Evolutionary conservation across 495 filamentous ascomycete genomes (phyloP).

Genomic region (Tuber magnatum): DNA sequence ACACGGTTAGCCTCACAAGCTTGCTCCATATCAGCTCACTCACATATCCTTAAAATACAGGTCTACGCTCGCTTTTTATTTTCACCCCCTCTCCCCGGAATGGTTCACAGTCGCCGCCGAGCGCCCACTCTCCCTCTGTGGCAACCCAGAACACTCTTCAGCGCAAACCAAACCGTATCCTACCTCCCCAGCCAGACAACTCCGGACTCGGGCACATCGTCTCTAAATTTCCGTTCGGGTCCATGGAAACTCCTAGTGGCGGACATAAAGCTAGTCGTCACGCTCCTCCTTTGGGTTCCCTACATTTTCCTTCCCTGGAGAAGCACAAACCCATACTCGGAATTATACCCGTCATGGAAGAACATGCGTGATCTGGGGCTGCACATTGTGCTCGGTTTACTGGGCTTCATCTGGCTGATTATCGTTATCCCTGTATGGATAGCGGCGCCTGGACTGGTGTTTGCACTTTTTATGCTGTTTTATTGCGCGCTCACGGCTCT

Average conservation of each 20-base stretch:
- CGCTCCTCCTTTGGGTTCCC: conserved; percentile 24
- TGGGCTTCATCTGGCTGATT: conserved; percentile 24
- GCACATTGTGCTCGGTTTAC: conserved; percentile 15
- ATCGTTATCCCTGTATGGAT: conserved; percentile 21
- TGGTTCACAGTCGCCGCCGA: conserved; percentile 5
- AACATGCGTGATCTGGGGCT: conserved; percentile 30
- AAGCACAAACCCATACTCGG: conserved; percentile 26
- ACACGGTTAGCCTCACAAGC: background rate
- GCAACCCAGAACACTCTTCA: conserved; percentile 23
- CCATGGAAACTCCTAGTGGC: conserved; percentile 31
- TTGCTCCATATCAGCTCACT: background rate
- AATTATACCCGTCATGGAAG: conserved; percentile 22
- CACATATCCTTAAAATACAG: background rate
- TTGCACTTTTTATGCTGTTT: conserved; percentile 22
- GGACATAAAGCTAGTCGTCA: conserved; percentile 36
- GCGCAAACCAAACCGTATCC: conserved; percentile 30
- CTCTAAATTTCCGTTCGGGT: conserved; percentile 33
- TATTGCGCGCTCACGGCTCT: conserved; percentile 23
- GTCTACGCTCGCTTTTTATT: background rate
- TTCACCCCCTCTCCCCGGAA: conserved; percentile 3
- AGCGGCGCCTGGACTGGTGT: conserved; percentile 22
- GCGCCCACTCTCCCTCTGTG: conserved; percentile 27
- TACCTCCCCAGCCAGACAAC: conserved; percentile 37
- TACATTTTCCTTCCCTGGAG: conserved; percentile 32
- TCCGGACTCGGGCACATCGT: conserved; percentile 18